Percentiles rank a stretch among this genome's conserved stretches.
These are phyloP conservation scores for Mayamaea pseudoterrestris DNA, from an alignment of 108 stramenopile species.

Conservation along the genomic window DNA sequence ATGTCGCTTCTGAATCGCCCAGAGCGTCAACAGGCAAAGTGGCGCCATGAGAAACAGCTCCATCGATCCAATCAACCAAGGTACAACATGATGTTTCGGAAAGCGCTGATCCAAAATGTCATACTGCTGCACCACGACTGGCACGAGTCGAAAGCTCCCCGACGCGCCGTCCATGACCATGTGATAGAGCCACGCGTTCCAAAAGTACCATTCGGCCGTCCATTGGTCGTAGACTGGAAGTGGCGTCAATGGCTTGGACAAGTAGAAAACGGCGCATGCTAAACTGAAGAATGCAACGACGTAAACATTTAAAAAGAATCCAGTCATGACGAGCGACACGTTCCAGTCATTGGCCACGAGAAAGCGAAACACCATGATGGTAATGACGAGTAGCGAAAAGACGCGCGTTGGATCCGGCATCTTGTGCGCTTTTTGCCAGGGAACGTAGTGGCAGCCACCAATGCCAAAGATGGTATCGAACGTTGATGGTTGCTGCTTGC, in stretches of 20 bases:
- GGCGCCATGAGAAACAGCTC: slow-evolving; percentile 5
- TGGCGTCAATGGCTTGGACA: neutral
- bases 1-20: neutral
- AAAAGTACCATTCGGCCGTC: slow-evolving; percentile 11
- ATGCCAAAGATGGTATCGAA: too few species aligned
- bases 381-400: neutral
- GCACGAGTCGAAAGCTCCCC: slow-evolving; percentile 5
- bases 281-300: neutral
- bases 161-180: slow-evolving; percentile 10
- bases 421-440: too few species aligned
- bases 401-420: slow-evolving; percentile 7
- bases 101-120: slow-evolving; percentile 9
- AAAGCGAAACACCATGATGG: slow-evolving; percentile 6
- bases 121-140: slow-evolving; percentile 9
- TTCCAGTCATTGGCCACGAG: neutral
- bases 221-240: slow-evolving; percentile 4
- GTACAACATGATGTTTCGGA: slow-evolving; percentile 1
- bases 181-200: slow-evolving; percentile 12
- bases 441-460: too few species aligned
- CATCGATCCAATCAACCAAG: slow-evolving; percentile 2
- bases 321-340: neutral
- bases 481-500: too few species aligned
- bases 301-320: slow-evolving; percentile 6
- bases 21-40: slow-evolving; percentile 7
- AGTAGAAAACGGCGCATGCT: neutral